Evolutionary conservation across 1,139 yeast genomes (phyloP), one percentile per base, ranked within the genome.

Genomic region (Saccharomycopsis hybrid): DNA sequence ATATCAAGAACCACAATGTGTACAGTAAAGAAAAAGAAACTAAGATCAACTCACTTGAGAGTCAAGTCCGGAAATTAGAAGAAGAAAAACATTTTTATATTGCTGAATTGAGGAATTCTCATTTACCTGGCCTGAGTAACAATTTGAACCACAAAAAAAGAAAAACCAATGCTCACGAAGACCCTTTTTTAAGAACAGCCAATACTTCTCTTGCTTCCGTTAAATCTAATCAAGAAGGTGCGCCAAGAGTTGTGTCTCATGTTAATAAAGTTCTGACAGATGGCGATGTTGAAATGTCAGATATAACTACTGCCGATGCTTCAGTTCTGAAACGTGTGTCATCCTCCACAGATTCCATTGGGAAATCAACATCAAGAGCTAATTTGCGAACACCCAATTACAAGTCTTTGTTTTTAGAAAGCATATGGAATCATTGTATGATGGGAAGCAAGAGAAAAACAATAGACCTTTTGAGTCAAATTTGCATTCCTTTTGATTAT

Each of bases 51-150:
- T 36, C 44, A 13, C 47, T 52, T 32, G 30, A 44, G 32, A n/a
- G 31, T 2, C 41, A 44, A 24, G 36, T 52, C 9, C 42, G 25
- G 9, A 52, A 43, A 32, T 35, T 52, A 27, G 48, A 50, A 41
- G 47, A 50, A 25, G 55, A 52, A 31, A 52, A 49, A 9, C 42
- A 52, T 30, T 44, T 50, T 25, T 52, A 46, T 27, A 37, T 47
- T 28, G 52, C 55, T 3, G 55, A 52, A 32, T 47, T 52, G 37
- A 51, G 43, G 27, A 52, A 50, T 40, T 54, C 55, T 5, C 40
- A 45, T 43, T 8, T 8, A 8, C 35, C 35, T 31, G 7, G 7
- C 35, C 35, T 8, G 35, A 11, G 11, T 11, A 13, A 36, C 13
- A 36, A 9, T 11, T 9, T 9, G 7, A 24, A 9, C 18, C 35